Evolutionary conservation across 306 rosid genomes (phyloP), one percentile per base, ranked within the genome.

Genomic region (Cucurbita argyrosperma): DNA sequence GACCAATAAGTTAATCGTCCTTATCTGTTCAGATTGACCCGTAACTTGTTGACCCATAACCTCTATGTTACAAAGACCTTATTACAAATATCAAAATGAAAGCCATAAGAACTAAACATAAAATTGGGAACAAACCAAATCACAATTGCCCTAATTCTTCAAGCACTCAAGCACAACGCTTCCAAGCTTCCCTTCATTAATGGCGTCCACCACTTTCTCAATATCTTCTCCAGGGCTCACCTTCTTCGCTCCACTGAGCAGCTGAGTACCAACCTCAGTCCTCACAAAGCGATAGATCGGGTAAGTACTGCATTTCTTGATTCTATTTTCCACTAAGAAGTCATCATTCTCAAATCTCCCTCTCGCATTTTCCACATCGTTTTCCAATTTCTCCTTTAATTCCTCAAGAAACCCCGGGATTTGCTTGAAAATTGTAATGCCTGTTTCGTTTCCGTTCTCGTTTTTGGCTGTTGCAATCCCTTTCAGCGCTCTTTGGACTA

Each of bases 151-250:
- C 14, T 54, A 66, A 43, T 66, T 43, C 38, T 66, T 43, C 39
- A 81, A 49, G 60, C 84, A 81, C 26, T 74, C 38, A 0, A 66
- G 14, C 53, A 81, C 7, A 51, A 77, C 74, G 9, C 35, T 66
- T 50, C 81, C 84, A 16, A 81, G 72, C 55, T 74, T 81, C 0
- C 80, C 81, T 74, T 53, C 84, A 57, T 80, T 73, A 64, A 77
- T 76, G 37, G 84, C 84, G 23, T 80, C 84, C 43, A 71, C 61
- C 16, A 81, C 84, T 37, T 77, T 60, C 81, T 81, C 84, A 26
- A 81, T 81, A n/a, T 77, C 73, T 56, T 81, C 84, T 11, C 81
- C 84, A 12, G 81, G 84, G 49, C 84, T 81, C 54, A 74, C 76
- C 38, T 52, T 74, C 65, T 81, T 81, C 15, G 76, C 76, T 9